Conservation (phyloP, 2,329 filamentous ascomycete species). For the Didymella lethalis region DNA sequence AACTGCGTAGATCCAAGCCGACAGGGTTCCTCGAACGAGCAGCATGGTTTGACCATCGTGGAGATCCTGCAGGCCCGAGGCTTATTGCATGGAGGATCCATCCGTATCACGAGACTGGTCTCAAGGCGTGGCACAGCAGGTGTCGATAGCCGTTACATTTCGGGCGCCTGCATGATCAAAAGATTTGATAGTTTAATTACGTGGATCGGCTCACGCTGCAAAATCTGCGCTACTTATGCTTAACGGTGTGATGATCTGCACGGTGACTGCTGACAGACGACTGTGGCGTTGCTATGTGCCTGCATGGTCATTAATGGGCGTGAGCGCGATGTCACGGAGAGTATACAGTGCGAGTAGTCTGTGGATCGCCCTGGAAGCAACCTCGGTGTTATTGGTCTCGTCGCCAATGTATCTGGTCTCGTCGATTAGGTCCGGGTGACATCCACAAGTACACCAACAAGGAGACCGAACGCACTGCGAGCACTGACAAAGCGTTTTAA, state of each 20-base stretch:
- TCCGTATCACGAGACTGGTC: neutral
- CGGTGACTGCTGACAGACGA: neutral
- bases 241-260: constrained; percentile 3
- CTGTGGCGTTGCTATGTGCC: neutral
- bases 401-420: no score
- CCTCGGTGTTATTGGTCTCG: no score
- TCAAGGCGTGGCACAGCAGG: constrained; percentile 1
- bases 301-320: neutral
- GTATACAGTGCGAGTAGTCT: neutral
- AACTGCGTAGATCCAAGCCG: no score
- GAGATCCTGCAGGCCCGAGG: neutral
- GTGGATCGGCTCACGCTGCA: neutral
- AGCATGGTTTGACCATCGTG: constrained; percentile 1
- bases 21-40: neutral
- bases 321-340: neutral
- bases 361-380: no score
- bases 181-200: neutral
- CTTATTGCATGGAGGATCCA: neutral
- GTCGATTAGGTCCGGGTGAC: no score
- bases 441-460: no score
- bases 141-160: constrained; percentile 13
- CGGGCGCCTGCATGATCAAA: constrained; percentile 23
- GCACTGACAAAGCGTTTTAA: no score
- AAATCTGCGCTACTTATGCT: neutral
- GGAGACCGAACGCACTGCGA: no score